These are phyloP conservation scores for Paecilomyces formosus DNA, from an alignment of 2,329 filamentous ascomycete genomes.

Conservation along the genomic window DNA sequence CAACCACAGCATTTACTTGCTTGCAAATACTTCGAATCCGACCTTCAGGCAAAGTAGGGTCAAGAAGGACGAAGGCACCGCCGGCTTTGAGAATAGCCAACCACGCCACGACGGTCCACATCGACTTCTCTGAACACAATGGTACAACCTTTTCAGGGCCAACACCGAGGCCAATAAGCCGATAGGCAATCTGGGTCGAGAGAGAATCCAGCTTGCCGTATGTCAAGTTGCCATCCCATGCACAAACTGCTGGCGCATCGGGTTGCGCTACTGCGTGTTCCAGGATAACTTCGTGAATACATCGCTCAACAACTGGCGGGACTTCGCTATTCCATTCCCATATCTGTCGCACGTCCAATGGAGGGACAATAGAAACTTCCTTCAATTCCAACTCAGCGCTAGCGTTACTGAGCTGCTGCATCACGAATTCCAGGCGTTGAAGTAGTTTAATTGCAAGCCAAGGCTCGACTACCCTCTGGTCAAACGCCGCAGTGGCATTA, in stretches of 20 bases:
- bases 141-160: conserved; percentile 15
- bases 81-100: conserved; percentile 23
- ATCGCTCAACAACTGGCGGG: background rate
- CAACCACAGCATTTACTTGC: background rate
- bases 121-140: conserved; percentile 21
- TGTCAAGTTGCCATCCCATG: conserved; percentile 16
- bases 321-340: background rate
- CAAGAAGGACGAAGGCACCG: conserved; percentile 23
- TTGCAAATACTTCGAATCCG: conserved; percentile 5
- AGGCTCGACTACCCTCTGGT: background rate
- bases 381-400: background rate
- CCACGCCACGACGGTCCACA: conserved; percentile 20
- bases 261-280: background rate
- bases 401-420: background rate
- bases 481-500: background rate
- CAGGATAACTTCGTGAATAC: background rate
- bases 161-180: conserved; percentile 16
- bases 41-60: conserved; percentile 18
- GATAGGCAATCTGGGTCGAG: conserved; percentile 11
- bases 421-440: background rate
- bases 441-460: background rate
- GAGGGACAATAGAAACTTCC: background rate
- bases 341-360: background rate
- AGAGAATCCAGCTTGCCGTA: conserved; percentile 17
- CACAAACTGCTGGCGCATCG: background rate